Percentiles rank a stretch among this genome's conserved stretches.
Evolutionary conservation across 495 filamentous ascomycete species (phyloP).

Genomic region (Neurospora sp.): DNA sequence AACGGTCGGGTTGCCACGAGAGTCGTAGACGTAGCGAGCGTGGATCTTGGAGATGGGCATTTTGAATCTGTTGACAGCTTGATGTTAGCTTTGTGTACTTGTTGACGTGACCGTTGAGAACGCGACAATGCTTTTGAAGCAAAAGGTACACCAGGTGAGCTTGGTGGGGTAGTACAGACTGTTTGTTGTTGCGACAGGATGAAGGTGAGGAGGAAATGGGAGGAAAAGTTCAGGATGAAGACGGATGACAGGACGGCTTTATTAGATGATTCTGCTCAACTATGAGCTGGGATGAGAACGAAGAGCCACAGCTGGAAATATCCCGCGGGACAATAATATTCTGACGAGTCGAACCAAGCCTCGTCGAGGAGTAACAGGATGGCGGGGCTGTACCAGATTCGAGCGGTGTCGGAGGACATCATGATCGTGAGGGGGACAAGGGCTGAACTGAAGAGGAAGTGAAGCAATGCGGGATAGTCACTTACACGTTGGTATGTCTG

Average conservation of each 20-base stretch:
- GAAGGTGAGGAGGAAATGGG: not conserved
- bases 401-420: not conserved
- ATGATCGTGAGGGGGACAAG: not conserved
- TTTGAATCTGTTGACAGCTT: conserved; percentile 23
- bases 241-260: not conserved
- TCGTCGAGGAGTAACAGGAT: not conserved
- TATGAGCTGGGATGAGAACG: not conserved
- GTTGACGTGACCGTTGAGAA: not conserved
- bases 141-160: not conserved
- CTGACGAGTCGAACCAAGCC: not conserved
- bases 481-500: conserved; percentile 5
- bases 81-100: not conserved
- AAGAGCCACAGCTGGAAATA: conserved; percentile 6
- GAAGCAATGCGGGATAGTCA: not conserved
- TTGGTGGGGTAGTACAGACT: not conserved
- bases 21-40: conserved; percentile 98
- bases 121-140: not conserved
- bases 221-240: not conserved
- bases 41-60: conserved; percentile 99
- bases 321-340: conserved; percentile 13
- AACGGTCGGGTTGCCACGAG: conserved; percentile 94
- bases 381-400: not conserved
- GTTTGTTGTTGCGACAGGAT: conserved; percentile 2
- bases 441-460: not conserved
- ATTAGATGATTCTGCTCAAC: conserved; percentile 18